Conservation (phyloP, 2,329 filamentous ascomycete genomes). For the Nemania sp. region DNA sequence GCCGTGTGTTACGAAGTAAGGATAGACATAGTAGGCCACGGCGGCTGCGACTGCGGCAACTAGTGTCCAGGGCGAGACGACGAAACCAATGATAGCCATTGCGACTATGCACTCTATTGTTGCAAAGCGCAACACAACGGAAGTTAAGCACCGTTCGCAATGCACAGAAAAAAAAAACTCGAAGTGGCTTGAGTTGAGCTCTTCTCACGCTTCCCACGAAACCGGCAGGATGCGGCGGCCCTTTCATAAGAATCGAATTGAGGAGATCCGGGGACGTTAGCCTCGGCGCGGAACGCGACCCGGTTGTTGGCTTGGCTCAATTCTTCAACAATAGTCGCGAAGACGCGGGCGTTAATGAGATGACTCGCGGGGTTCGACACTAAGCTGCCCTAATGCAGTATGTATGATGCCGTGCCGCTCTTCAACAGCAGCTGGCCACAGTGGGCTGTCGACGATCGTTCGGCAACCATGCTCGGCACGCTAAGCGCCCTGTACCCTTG, state of each 20-base stretch:
- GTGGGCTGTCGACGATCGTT: not conserved
- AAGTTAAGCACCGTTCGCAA: no score
- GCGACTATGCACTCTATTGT: no score
- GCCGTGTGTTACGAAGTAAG: conserved; percentile 60
- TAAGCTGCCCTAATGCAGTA: no score
- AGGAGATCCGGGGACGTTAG: not conserved
- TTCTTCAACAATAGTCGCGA: not conserved
- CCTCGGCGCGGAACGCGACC: no score
- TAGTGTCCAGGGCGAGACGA: conserved; percentile 53
- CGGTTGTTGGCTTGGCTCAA: no score
- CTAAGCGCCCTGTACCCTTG: not conserved
- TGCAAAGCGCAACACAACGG: no score
- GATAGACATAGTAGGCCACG: conserved; percentile 61
- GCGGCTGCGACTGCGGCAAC: conserved; percentile 52
- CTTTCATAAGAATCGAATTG: not conserved
- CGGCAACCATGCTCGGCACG: conserved; percentile 20
- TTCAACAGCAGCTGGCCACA: not conserved
- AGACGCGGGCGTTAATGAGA: not conserved
- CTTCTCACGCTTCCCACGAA: no score
- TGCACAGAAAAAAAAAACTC: no score
- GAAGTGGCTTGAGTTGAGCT: no score
- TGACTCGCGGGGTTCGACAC: conserved; percentile 15
- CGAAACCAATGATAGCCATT: conserved; percentile 42
- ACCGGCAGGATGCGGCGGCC: no score
- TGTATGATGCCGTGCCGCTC: conserved; percentile 10